Conservation (phyloP, 164 flowering plant species). For the Kalanchoe fedtschenkoi region DNA sequence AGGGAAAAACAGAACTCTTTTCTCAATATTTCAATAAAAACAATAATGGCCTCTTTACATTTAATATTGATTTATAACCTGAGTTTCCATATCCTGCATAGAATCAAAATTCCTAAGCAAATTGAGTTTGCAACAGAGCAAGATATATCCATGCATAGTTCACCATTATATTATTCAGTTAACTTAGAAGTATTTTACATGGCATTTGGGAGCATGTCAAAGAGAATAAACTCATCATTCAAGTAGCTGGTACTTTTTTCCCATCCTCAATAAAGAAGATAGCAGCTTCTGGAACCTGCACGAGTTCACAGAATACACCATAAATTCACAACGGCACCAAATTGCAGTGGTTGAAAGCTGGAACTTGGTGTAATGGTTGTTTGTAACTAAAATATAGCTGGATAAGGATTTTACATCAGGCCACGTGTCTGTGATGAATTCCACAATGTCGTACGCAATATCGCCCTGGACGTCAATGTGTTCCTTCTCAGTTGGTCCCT, state of each 20-base stretch:
- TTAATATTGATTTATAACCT: too few relatives aligned
- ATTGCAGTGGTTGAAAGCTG: neutral
- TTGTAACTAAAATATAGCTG: neutral
- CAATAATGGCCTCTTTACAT: too few relatives aligned
- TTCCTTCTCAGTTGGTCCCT: constrained; percentile 98
- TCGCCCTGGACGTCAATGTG: constrained; percentile 99
- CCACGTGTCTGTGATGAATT: constrained; percentile 89
- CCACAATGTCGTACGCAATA: constrained; percentile 79
- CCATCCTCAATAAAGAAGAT: constrained; percentile 86
- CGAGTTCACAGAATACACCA: neutral
- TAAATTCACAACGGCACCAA: too few relatives aligned
- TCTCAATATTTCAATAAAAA: too few relatives aligned
- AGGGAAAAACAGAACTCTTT: too few relatives aligned
- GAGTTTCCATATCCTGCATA: too few relatives aligned
- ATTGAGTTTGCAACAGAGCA: neutral
- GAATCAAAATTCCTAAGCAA: neutral
- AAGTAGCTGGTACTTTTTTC: constrained; percentile 65
- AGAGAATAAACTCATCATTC: constrained; percentile 1
- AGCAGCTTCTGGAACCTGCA: constrained; percentile 70
- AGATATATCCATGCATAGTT: neutral
- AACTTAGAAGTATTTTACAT: too few relatives aligned
- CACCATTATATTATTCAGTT: neutral
- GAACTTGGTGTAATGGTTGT: neutral
- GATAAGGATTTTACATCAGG: constrained; percentile 50
- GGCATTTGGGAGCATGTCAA: neutral